Evolutionary conservation across 1,139 yeast genomes (phyloP).

Genomic region (Magnusiomyces ingens): DNA sequence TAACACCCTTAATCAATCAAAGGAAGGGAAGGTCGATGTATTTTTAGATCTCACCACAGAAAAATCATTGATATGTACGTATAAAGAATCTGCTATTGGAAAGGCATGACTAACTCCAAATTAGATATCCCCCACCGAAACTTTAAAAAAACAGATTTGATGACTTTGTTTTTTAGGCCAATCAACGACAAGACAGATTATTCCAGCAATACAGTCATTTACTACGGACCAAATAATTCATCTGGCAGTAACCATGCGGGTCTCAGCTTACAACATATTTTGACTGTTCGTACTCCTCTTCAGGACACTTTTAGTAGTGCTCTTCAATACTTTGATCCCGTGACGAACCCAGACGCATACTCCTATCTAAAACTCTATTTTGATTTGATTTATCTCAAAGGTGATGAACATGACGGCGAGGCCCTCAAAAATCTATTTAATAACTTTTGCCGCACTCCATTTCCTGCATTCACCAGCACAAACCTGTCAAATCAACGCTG

Average conservation of each 20-base stretch:
- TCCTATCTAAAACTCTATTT: constrained; percentile 1
- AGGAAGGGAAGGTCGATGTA: neutral
- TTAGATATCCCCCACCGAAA: too few species aligned
- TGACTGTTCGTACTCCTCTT: neutral
- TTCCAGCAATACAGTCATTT: too few species aligned
- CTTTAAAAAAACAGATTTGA: neutral
- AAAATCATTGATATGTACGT: neutral
- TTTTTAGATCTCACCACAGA: neutral
- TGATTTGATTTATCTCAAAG: neutral
- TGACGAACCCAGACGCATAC: neutral
- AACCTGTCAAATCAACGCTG: too few species aligned
- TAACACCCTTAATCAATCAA: neutral
- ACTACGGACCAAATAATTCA: too few species aligned
- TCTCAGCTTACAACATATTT: neutral
- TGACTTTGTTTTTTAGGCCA: too few species aligned
- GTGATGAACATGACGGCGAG: neutral
- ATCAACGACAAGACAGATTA: too few species aligned
- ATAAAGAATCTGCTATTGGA: neutral
- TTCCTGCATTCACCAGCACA: too few species aligned
- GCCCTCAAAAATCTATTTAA: neutral
- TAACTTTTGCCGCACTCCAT: neutral
- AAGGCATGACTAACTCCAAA: neutral
- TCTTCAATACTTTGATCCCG: neutral
- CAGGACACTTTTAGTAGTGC: neutral
- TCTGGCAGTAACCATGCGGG: neutral